Evolutionary conservation across 2,329 filamentous ascomycete species (phyloP).

Genomic region (Nothophoma quercina): DNA sequence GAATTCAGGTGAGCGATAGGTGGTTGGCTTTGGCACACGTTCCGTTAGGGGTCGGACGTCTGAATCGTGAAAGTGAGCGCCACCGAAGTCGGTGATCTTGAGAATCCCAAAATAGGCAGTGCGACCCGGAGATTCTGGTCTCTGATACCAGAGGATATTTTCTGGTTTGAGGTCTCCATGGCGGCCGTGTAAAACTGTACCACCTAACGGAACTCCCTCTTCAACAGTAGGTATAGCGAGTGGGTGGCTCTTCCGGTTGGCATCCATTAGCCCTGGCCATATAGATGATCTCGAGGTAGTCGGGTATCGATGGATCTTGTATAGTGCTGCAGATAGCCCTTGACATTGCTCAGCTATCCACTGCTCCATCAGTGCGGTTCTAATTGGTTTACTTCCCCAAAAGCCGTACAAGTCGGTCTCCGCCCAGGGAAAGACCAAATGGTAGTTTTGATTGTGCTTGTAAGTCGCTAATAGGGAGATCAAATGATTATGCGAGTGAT

Average conservation of each 20-base stretch:
- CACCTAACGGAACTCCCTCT: too few relatives aligned
- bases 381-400: background rate
- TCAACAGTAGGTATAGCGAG: too few relatives aligned
- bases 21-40: slow-evolving; percentile 10
- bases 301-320: background rate
- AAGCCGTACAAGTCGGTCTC: slow-evolving; percentile 1
- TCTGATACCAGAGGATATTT: slow-evolving; percentile 41
- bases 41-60: background rate
- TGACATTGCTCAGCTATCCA: background rate
- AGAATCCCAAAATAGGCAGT: slow-evolving; percentile 5
- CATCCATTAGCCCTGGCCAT: background rate
- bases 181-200: slow-evolving; percentile 11
- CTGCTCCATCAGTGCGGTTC: background rate
- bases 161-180: slow-evolving; percentile 50
- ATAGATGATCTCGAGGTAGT: background rate
- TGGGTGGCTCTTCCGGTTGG: too few relatives aligned
- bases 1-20: slow-evolving; percentile 16
- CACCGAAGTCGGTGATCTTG: slow-evolving; percentile 1
- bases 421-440: slow-evolving; percentile 7
- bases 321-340: background rate
- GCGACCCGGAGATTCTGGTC: slow-evolving; percentile 25
- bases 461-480: slow-evolving; percentile 2
- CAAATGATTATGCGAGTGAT: background rate
- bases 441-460: background rate
- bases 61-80: slow-evolving; percentile 9